Evolutionary conservation across 176 grass and related monocot genomes (phyloP).

Genomic region (Poa pratensis): DNA sequence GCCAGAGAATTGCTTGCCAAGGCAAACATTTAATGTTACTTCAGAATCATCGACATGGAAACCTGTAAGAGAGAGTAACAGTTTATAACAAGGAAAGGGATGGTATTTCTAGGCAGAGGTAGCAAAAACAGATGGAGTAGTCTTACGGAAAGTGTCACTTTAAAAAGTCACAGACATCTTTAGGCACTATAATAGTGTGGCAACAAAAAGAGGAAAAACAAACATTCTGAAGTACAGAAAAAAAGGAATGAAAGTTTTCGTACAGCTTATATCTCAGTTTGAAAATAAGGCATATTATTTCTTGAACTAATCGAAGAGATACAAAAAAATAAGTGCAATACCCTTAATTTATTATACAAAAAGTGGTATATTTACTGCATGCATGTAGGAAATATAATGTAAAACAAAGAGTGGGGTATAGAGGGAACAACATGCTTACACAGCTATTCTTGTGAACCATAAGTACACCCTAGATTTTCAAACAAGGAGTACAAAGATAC

Average conservation of each 20-base stretch:
- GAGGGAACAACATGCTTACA: not conserved
- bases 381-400: slow-evolving; percentile 7
- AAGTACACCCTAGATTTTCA: slow-evolving; percentile 14
- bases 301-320: not conserved
- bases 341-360: not conserved
- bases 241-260: slow-evolving; percentile 9
- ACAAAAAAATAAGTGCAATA: not conserved
- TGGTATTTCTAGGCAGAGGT: not conserved
- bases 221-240: slow-evolving; percentile 23
- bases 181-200: not conserved
- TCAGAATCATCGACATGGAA: slow-evolving; percentile 99
- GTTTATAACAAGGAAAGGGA: slow-evolving; percentile 12
- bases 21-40: slow-evolving; percentile 95
- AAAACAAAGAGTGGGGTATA: not conserved
- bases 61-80: slow-evolving; percentile 52
- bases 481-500: not conserved
- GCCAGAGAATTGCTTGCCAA: slow-evolving; percentile 93
- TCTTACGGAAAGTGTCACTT: slow-evolving; percentile 23
- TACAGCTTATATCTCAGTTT: not conserved
- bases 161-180: not conserved
- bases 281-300: not conserved
- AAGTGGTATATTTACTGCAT: not conserved
- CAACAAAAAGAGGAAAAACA: not conserved
- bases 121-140: slow-evolving; percentile 28
- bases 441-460: slow-evolving; percentile 5